Evolutionary conservation across 345 rosid species (phyloP).

Genomic region (Eucalyptus leucophloia): DNA sequence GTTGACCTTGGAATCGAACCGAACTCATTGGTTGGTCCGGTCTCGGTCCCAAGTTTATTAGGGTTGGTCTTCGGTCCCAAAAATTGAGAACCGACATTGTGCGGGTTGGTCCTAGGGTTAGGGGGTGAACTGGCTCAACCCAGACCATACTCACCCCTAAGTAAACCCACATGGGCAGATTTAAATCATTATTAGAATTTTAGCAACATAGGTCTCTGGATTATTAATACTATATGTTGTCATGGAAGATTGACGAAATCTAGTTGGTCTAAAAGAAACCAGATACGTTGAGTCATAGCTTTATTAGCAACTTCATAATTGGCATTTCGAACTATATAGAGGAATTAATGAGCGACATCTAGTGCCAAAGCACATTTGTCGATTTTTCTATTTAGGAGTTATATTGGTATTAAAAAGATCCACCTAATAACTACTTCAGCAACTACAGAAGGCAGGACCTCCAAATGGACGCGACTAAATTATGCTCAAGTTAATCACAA

Average conservation of each 20-base stretch:
- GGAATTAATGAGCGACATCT: background rate
- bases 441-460: too few species aligned
- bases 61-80: too few species aligned
- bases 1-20: rapidly evolving
- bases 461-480: too few species aligned
- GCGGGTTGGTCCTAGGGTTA: too few species aligned
- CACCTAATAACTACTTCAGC: background rate
- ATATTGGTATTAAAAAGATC: background rate
- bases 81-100: rapidly evolving
- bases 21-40: too few species aligned
- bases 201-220: background rate
- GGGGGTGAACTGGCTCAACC: rapidly evolving
- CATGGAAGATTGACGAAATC: background rate
- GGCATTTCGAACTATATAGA: background rate
- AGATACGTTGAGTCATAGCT: too few species aligned
- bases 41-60: too few species aligned
- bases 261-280: background rate
- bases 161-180: background rate
- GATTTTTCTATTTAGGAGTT: too few species aligned
- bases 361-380: background rate
- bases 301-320: background rate
- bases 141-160: rapidly evolving
- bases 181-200: background rate
- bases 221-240: too few species aligned
- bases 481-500: background rate